Evolutionary conservation across 2,329 filamentous ascomycete genomes (phyloP).

Genomic region (Ceratocystis variospora): DNA sequence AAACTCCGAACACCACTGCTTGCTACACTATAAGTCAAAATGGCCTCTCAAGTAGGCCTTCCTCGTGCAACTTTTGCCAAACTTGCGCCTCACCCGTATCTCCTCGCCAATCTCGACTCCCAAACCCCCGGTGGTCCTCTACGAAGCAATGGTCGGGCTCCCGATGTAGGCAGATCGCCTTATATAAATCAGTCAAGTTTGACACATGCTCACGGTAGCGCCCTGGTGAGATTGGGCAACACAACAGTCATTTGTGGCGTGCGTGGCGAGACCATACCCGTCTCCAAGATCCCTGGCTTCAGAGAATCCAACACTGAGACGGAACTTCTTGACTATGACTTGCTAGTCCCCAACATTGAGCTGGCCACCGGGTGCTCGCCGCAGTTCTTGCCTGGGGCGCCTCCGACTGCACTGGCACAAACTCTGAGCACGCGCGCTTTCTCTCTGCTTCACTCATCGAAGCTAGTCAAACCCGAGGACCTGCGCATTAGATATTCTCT

Average conservation of each 20-base stretch:
- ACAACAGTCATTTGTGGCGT: conserved; percentile 93
- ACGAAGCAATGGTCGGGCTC: conserved; percentile 68
- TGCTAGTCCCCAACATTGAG: conserved; percentile 89
- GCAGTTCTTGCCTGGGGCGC: conserved; percentile 67
- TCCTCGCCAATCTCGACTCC: conserved; percentile 70
- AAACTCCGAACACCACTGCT: no score
- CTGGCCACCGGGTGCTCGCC: conserved; percentile 82
- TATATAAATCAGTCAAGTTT: conserved; percentile 71
- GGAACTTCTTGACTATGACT: conserved; percentile 48
- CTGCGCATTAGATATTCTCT: conserved; percentile 54
- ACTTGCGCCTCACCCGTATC: conserved; percentile 75
- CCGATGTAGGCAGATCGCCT: conserved; percentile 55
- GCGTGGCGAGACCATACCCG: conserved; percentile 67
- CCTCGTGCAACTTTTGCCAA: conserved; percentile 67
- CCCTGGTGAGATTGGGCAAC: conserved; percentile 75
- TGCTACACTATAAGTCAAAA: not conserved
- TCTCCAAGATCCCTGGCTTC: conserved; percentile 58
- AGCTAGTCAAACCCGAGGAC: conserved; percentile 51
- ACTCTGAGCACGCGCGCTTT: conserved; percentile 69
- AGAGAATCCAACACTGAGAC: conserved; percentile 30
- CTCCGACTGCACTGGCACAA: conserved; percentile 69
- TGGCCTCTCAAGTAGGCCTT: conserved; percentile 30
- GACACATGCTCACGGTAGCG: conserved; percentile 78
- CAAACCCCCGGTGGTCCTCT: conserved; percentile 31
- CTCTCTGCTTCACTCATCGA: conserved; percentile 58